A percentile compares a stretch with the other conserved stretches of the same genome.
Evolutionary conservation across 306 rosid genomes (phyloP).

Genomic region (Luffa aegyptiaca): DNA sequence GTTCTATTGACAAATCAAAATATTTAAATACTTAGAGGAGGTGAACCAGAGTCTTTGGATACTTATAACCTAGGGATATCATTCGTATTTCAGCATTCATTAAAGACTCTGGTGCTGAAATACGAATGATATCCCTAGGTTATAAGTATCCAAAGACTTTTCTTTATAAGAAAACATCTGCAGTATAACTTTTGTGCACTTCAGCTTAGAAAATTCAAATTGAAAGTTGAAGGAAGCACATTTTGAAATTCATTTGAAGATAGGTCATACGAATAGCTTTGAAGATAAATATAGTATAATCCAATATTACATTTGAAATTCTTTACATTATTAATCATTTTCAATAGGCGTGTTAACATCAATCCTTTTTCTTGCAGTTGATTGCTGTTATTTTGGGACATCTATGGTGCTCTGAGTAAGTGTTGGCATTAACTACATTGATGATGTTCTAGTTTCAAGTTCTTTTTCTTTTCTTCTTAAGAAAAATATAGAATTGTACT

Average conservation of each 20-base stretch:
- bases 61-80: background rate
- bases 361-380: slow-evolving; percentile 51
- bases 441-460: background rate
- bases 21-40: background rate
- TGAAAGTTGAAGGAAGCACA: background rate
- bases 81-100: background rate
- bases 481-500: background rate
- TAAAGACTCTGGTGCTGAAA: no score
- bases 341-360: background rate
- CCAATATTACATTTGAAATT: background rate
- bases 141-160: no score
- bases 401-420: slow-evolving; percentile 95
- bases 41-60: background rate
- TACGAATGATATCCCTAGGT: no score
- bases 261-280: background rate
- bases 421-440: slow-evolving; percentile 10
- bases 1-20: background rate
- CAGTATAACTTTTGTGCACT: background rate
- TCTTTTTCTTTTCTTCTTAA: background rate
- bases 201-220: background rate
- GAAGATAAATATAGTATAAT: background rate
- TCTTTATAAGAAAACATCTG: background rate
- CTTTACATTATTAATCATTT: background rate
- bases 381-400: slow-evolving; percentile 84
- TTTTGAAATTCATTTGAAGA: background rate